Evolutionary conservation across 176 grass and related monocot species (phyloP).

Genomic region (Sorghum bicolor): DNA sequence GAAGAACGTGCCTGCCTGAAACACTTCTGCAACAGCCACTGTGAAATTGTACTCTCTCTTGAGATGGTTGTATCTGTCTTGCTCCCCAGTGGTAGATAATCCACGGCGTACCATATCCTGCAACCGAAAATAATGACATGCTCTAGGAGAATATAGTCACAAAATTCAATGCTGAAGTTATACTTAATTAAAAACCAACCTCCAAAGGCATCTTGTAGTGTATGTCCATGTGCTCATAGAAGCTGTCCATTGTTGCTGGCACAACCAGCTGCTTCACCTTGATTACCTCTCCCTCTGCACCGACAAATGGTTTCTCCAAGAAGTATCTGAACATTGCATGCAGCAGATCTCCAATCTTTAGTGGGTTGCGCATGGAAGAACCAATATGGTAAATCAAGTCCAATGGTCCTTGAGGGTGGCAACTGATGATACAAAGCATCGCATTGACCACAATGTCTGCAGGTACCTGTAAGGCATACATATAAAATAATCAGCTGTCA

Average conservation of each 20-base stretch:
- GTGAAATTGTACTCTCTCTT: conserved; percentile 7
- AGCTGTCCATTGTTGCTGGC: conserved; percentile 15
- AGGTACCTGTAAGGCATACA: background rate
- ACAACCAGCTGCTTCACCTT: conserved; percentile 10
- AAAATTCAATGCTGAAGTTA: background rate
- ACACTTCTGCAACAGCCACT: background rate
- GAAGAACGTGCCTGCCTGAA: background rate
- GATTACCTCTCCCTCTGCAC: background rate
- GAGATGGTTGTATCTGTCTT: conserved; percentile 1
- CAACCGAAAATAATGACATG: background rate
- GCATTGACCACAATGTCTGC: conserved; percentile 16
- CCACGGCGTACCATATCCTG: background rate
- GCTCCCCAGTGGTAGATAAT: background rate
- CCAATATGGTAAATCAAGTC: conserved; percentile 6
- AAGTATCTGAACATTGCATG: conserved; percentile 23
- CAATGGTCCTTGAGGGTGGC: background rate
- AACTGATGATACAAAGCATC: background rate
- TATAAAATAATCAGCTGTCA: background rate
- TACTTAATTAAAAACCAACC: background rate
- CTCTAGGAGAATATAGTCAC: background rate
- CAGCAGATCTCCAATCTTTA: background rate
- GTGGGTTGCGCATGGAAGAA: conserved; percentile 8
- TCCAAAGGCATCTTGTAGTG: conserved; percentile 6
- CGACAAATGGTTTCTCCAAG: background rate
- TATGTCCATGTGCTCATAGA: conserved; percentile 2